Base-by-base conservation (phyloP, 202 grass and related monocot genomes). In the Panicum hallii region DNA sequence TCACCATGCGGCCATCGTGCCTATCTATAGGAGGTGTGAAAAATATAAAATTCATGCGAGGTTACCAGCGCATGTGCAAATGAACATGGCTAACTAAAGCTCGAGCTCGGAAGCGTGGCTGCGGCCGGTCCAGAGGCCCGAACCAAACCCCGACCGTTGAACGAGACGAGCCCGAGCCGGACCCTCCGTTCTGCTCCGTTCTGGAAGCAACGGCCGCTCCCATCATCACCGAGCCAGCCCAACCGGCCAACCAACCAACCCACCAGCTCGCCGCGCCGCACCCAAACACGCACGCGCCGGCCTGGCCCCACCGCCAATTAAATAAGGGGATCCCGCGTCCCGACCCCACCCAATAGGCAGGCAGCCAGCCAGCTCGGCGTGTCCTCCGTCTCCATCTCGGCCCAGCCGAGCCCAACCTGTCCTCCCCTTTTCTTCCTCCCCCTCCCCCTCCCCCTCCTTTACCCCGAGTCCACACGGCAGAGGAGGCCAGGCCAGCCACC, bases 401-500 rank as follows among this genome's bases (percentile, higher is more conserved):
- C 70, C 70, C 47, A 73, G 26, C 46, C 26, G 4, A 73, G 69
- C 69, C 60, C n/a, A 83, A 74, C 75, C 75, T 75, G 68, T 17
- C 15, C 1, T 46, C 43, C 76, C 19, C 44, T 12, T 45, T 23
- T 2, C 20, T 28, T 43, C 78, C 9, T 49, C 19, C 3, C 1
- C n/a, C 19, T 26, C 13, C 17, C 20, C 12, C 3, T 1, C n/a
- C 19, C 20, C 76, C 34, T 36, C 53, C 78, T 9, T 58, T 38
- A 2, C 36, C 14, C 16, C 36, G 80, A 73, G 77, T 83, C 76
- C 72, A 78, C 74, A 75, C 84, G 82, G 89, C 75, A 69, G 63
- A 57, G 65, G 16, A 32, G 32, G 32, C 32, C 32, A 32, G 32
- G 32, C 32, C 32, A 32, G 32, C 32, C 32, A 32, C 32, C 32